These are phyloP conservation scores for Leccinum obscurum DNA, from an alignment of 768 basidiomycete species.

Conservation along the genomic window DNA sequence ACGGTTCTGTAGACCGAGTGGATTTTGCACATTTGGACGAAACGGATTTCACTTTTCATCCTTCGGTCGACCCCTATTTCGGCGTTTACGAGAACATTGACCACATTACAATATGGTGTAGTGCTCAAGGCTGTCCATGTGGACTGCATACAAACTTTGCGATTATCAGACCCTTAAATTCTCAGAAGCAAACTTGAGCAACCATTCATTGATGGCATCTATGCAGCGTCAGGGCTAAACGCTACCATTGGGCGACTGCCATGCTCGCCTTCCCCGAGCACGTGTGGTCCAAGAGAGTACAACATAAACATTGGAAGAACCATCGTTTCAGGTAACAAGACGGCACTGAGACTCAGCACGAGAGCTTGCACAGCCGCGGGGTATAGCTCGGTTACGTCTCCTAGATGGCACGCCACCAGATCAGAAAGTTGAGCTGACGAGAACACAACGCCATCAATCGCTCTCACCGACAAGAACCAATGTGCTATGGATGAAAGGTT, in stretches of 20 bases:
- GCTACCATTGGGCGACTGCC: neutral
- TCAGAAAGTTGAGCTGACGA: neutral
- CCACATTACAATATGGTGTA: neutral
- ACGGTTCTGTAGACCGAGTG: neutral
- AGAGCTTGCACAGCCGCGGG: slow-evolving; percentile 12
- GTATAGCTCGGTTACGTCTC: slow-evolving; percentile 18
- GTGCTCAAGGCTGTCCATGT: neutral
- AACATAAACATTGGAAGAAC: slow-evolving; percentile 15
- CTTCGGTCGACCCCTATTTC: neutral
- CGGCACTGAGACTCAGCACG: slow-evolving; percentile 9
- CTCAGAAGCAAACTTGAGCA: slow-evolving; percentile 9
- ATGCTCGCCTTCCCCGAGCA: slow-evolving; percentile 13
- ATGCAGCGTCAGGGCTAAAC: neutral
- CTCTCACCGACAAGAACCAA: slow-evolving; percentile 15
- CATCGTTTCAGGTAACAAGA: slow-evolving; percentile 11
- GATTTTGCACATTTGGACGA: too few relatives aligned
- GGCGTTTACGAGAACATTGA: neutral
- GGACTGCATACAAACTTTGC: neutral
- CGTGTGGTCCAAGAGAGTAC: slow-evolving; percentile 17
- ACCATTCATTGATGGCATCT: slow-evolving; percentile 16
- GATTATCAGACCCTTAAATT: neutral
- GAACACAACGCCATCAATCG: neutral
- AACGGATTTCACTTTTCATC: neutral
- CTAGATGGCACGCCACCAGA: slow-evolving; percentile 1
- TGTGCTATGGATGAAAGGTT: slow-evolving; percentile 3